Conservation (phyloP, 2,329 filamentous ascomycete genomes). For the Cladosporium oxysporum region DNA sequence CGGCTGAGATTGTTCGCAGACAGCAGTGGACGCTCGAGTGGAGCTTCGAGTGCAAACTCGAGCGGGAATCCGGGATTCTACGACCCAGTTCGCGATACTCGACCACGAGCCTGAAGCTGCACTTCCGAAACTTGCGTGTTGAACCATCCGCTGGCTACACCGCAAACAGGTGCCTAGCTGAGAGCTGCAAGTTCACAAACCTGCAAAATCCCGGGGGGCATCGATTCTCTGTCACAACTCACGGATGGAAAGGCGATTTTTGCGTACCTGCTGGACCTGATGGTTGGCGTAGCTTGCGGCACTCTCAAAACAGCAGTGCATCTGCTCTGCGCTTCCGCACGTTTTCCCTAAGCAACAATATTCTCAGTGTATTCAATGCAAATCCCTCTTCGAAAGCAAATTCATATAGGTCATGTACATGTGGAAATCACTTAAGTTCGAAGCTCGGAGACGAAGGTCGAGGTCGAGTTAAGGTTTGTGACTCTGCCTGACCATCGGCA, state of each 20-base stretch:
- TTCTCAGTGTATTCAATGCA: not conserved
- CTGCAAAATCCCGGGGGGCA: not conserved
- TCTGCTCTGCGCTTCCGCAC: not conserved
- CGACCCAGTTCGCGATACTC: slow-evolving; percentile 15
- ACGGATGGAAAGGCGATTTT: not conserved
- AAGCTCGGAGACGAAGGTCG: not conserved
- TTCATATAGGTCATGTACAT: not conserved
- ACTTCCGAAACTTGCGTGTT: not conserved
- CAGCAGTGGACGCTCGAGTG: not conserved
- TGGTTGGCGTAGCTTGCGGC: not conserved
- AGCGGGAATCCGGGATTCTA: not conserved
- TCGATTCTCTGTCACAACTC: not conserved
- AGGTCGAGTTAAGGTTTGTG: slow-evolving; percentile 8
- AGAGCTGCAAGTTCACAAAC: not conserved
- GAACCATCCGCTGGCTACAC: not conserved
- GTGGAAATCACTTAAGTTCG: not conserved
- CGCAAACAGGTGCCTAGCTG: not conserved
- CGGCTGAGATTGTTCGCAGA: not conserved
- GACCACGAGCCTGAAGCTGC: not conserved
- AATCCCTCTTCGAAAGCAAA: not conserved
- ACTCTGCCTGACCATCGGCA: not conserved
- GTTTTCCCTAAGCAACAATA: not conserved
- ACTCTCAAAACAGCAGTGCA: not conserved
- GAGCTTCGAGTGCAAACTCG: not conserved
- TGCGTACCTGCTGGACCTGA: not conserved